These are phyloP conservation scores for Spatholobus suberectus DNA, from an alignment of 306 rosid species.

Conservation along the genomic window DNA sequence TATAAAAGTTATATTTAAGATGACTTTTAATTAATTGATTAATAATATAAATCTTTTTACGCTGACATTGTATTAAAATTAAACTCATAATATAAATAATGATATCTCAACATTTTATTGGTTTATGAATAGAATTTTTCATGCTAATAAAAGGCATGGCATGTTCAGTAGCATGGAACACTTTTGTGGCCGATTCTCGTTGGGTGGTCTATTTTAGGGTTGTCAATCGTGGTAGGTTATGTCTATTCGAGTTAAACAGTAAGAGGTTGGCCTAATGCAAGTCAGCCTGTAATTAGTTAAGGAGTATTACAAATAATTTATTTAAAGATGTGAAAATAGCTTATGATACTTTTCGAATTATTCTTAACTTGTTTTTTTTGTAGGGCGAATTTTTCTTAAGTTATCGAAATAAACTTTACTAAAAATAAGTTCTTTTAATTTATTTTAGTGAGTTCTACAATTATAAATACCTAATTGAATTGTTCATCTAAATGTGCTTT, in stretches of 20 bases:
- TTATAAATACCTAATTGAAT: no score
- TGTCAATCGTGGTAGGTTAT: background rate
- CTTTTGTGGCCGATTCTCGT: conserved; percentile 14
- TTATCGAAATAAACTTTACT: no score
- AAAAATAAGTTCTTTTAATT: no score
- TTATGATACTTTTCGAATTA: background rate
- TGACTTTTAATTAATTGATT: background rate
- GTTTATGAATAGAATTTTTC: background rate
- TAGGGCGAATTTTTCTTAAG: no score
- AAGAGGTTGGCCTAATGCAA: background rate
- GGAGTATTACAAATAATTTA: background rate
- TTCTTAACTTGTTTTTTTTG: no score
- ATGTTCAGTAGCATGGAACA: background rate
- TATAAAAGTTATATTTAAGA: background rate
- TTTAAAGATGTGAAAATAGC: background rate
- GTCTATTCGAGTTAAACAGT: background rate
- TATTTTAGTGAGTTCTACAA: background rate
- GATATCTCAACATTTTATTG: background rate
- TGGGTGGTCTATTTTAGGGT: conserved; percentile 41
- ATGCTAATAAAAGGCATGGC: background rate
- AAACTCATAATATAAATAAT: background rate
- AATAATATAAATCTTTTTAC: background rate
- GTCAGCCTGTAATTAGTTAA: background rate
- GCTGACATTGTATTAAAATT: background rate
- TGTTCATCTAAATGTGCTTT: no score